Conservation (phyloP, 2,329 filamentous ascomycete genomes). For the Ceratocystis lukuohia region DNA sequence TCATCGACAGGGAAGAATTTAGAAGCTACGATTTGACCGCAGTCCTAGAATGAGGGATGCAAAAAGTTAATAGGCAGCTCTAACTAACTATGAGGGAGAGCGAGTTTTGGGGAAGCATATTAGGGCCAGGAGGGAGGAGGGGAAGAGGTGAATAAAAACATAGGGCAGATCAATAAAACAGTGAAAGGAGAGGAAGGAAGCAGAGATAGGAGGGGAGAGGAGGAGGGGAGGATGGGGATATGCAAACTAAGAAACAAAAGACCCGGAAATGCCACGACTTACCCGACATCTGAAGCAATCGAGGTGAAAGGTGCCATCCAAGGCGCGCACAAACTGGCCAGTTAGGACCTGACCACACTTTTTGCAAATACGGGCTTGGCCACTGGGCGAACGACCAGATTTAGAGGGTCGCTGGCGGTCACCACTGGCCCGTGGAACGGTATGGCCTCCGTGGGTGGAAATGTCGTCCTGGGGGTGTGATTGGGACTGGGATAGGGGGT, state of each 20-base stretch:
- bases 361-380: slow-evolving; percentile 56
- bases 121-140: not conserved
- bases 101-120: not conserved
- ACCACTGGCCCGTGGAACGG: slow-evolving; percentile 10
- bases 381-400: slow-evolving; percentile 42
- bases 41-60: slow-evolving; percentile 51
- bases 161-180: not conserved
- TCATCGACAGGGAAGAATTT: slow-evolving; percentile 98
- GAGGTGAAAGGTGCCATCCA: slow-evolving; percentile 88
- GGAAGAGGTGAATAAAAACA: not conserved
- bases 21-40: slow-evolving; percentile 88
- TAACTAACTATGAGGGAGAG: not conserved
- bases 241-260: slow-evolving; percentile 12
- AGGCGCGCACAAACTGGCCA: slow-evolving; percentile 87
- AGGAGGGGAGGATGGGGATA: slow-evolving; percentile 14
- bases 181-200: not conserved
- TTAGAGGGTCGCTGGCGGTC: slow-evolving; percentile 22
- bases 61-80: slow-evolving; percentile 16
- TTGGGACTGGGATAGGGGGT: slow-evolving; percentile 13
- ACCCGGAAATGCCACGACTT: slow-evolving; percentile 29
- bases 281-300: slow-evolving; percentile 97
- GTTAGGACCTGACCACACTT: slow-evolving; percentile 82
- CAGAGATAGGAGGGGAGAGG: slow-evolving; percentile 10
- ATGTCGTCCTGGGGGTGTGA: slow-evolving; percentile 9
- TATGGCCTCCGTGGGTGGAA: not conserved